Conservation (phyloP, 345 rosid species). For the Salix udensis region DNA sequence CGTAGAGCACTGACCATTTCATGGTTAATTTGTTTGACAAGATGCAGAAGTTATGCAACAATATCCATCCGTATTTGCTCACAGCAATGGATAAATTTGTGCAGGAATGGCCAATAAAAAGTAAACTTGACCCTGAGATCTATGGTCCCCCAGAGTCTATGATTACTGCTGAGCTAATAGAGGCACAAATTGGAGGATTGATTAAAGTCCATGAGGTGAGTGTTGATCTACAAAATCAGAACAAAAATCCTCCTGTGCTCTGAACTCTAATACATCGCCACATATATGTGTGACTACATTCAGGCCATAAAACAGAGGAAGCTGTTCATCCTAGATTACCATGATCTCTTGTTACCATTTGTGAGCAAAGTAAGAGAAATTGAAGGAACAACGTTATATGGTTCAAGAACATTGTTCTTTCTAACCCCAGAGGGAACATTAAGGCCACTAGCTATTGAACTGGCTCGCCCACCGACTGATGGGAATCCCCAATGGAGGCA, state of each 20-base stretch:
- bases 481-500: constrained; percentile 15
- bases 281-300: neutral
- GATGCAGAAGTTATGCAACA: neutral
- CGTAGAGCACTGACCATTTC: too few species aligned
- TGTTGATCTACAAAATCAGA: neutral
- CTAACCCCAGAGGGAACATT: constrained; percentile 17
- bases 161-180: neutral
- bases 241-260: neutral
- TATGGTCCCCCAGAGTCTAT: neutral
- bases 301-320: constrained; percentile 19
- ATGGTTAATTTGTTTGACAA: neutral
- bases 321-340: constrained; percentile 31
- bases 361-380: constrained; percentile 18
- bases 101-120: neutral
- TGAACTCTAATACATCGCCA: neutral
- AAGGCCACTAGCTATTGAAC: constrained; percentile 25
- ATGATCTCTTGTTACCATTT: constrained; percentile 22
- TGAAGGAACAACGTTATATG: constrained; percentile 15
- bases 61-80: neutral
- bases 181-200: neutral
- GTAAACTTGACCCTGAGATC: neutral
- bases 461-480: constrained; percentile 15
- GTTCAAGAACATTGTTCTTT: constrained; percentile 25
- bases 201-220: neutral
- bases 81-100: neutral